A percentile compares a stretch with the other conserved stretches of the same genome.
These are phyloP conservation scores for Tricholoma sp. DNA, from an alignment of 768 basidiomycete genomes.

Conservation along the genomic window DNA sequence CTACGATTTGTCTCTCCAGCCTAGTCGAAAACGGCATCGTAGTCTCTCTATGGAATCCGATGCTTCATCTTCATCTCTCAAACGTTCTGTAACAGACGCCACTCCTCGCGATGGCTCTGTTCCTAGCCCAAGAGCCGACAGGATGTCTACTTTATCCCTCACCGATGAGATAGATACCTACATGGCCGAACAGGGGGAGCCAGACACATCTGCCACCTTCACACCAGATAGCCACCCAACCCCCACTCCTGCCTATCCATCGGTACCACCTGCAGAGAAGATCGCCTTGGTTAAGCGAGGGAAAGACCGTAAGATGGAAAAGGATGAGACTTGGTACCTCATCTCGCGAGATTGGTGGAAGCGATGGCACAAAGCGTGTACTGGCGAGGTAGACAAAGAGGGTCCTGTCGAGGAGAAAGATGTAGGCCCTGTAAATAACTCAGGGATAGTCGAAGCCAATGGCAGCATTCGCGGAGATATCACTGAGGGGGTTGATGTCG, in stretches of 20 bases:
- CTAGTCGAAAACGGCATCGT: constrained; percentile 65
- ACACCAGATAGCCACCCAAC: constrained; percentile 19
- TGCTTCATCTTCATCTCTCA: constrained; percentile 65
- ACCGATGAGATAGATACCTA: constrained; percentile 63
- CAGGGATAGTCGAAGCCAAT: constrained; percentile 50
- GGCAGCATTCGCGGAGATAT: constrained; percentile 42
- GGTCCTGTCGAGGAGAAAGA: constrained; percentile 55
- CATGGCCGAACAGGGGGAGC: constrained; percentile 56
- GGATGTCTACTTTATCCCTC: constrained; percentile 37
- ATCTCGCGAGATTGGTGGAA: constrained; percentile 68
- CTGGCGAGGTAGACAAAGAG: constrained; percentile 64
- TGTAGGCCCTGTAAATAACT: constrained; percentile 74
- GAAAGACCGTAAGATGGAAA: constrained; percentile 44
- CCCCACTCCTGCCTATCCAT: constrained; percentile 16
- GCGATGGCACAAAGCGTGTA: constrained; percentile 69
- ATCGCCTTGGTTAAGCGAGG: constrained; percentile 43
- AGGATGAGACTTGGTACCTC: constrained; percentile 77
- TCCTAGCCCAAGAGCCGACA: constrained; percentile 36
- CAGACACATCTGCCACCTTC: constrained; percentile 25
- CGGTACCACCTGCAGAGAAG: constrained; percentile 41
- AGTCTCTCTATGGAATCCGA: constrained; percentile 74
- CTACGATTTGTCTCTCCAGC: constrained; percentile 31
- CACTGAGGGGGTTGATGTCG: constrained; percentile 62
- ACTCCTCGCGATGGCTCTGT: constrained; percentile 37
- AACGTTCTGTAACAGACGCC: constrained; percentile 74